phyloP scores from a whole-genome alignment of 1,284 basidiomycete species.

The Ganoderma leucocontextum region DNA sequence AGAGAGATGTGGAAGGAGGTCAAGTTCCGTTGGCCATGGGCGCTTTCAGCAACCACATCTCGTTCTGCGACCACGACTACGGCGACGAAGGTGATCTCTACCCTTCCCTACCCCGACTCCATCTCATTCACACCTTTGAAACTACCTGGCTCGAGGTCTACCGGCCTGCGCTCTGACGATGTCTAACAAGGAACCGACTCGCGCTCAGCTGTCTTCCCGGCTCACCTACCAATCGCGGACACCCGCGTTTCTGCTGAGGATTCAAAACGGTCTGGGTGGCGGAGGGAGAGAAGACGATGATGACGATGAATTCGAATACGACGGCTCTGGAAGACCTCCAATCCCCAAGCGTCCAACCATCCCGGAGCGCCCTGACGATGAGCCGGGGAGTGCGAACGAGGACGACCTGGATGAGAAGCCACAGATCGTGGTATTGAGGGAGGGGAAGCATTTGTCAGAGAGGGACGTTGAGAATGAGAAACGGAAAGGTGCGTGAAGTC shows the following conservation, averaged over 20 bases:
- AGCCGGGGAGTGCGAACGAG: constrained; percentile 79
- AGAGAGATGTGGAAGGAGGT: neutral
- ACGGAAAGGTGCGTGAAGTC: constrained; percentile 67
- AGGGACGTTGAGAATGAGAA: constrained; percentile 80
- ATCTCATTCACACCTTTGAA: neutral
- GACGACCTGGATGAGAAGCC: constrained; percentile 84
- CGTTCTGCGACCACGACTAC: neutral
- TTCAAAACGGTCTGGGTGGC: constrained; percentile 38
- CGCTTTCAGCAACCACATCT: neutral
- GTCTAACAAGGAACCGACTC: constrained; percentile 43
- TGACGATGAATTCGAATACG: constrained; percentile 51
- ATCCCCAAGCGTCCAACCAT: constrained; percentile 80
- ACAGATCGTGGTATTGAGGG: constrained; percentile 84
- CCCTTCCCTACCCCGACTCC: no score
- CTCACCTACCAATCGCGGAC: constrained; percentile 40
- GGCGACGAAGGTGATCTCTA: neutral
- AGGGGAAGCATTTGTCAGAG: constrained; percentile 83
- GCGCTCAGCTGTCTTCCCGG: constrained; percentile 41
- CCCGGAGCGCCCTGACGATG: constrained; percentile 72
- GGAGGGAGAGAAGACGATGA: constrained; percentile 37
- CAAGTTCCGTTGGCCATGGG: constrained; percentile 4
- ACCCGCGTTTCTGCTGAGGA: constrained; percentile 39
- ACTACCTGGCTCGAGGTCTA: neutral
- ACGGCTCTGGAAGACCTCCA: constrained; percentile 72
- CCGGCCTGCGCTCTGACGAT: constrained; percentile 14